A percentile compares a stretch with the other conserved stretches of the same genome.
Evolutionary conservation across 108 stramenopile genomes (phyloP).

Genomic region (Parietichytrium sp.): DNA sequence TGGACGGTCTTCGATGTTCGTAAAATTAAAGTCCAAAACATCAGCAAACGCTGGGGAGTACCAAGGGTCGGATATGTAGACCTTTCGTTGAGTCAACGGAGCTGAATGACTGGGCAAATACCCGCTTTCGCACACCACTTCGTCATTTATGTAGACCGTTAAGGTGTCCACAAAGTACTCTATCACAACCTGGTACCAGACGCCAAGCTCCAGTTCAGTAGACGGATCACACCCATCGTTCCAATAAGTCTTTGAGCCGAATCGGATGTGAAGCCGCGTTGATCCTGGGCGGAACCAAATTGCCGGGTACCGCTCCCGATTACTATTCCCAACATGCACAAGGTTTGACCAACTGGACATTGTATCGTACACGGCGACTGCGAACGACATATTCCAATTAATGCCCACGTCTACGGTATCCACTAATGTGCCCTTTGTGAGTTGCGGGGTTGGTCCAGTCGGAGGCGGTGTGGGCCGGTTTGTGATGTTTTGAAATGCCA

Average conservation of each 20-base stretch:
- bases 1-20: constrained; percentile 10
- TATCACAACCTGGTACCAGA: neutral
- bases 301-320: neutral
- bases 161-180: neutral
- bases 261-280: neutral
- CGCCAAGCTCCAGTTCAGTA: neutral
- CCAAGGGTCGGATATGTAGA: constrained; percentile 12
- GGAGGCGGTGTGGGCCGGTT: neutral
- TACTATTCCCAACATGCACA: neutral
- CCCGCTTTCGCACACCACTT: neutral
- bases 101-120: neutral
- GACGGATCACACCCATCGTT: neutral
- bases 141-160: neutral
- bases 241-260: neutral
- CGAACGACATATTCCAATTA: neutral
- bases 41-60: neutral
- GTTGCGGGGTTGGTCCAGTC: neutral
- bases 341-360: neutral
- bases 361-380: neutral
- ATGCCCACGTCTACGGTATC: neutral
- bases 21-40: neutral
- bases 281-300: constrained; percentile 4
- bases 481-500: neutral
- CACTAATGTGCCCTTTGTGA: neutral
- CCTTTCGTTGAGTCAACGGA: neutral